These are phyloP conservation scores for Dianthus caryophyllus DNA, from an alignment of 148 eudicot species.

Conservation along the genomic window DNA sequence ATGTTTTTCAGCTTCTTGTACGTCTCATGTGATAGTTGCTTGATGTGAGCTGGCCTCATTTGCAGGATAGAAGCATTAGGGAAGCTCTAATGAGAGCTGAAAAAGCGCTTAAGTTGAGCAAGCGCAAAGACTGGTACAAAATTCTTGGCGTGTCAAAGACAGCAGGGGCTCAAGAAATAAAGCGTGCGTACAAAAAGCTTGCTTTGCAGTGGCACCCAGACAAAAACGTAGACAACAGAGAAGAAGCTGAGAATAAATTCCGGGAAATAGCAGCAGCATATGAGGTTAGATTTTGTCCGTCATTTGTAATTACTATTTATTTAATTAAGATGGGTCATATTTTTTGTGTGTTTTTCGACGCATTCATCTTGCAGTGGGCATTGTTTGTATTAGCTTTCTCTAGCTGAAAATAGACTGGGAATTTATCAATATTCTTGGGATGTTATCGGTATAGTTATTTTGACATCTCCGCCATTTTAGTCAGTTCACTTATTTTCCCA, in stretches of 20 bases:
- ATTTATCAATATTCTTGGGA: too few species aligned
- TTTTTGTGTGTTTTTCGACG: not conserved
- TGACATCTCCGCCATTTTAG: too few species aligned
- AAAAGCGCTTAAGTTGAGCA: conserved; percentile 78
- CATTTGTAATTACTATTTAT: not conserved
- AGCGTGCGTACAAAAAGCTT: conserved; percentile 77
- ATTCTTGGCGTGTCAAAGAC: conserved; percentile 77
- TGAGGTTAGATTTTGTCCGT: conserved; percentile 49
- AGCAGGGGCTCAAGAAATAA: conserved; percentile 68
- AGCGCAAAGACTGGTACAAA: conserved; percentile 98
- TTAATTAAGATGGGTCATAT: not conserved
- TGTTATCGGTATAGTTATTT: too few species aligned
- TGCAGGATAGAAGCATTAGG: conserved; percentile 74
- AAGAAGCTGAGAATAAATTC: conserved; percentile 85
- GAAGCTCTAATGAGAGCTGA: conserved; percentile 71
- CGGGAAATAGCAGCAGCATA: conserved; percentile 94
- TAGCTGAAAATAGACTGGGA: not conserved
- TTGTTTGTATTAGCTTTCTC: not conserved
- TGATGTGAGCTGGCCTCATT: conserved; percentile 4
- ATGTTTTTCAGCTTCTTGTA: not conserved
- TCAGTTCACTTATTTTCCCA: too few species aligned
- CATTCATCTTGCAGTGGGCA: not conserved
- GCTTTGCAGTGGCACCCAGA: conserved; percentile 99
- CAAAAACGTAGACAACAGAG: conserved; percentile 85
- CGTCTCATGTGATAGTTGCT: not conserved